Conservation (phyloP, 129 eudicot genomes). For the Pulicaria dysenterica region DNA sequence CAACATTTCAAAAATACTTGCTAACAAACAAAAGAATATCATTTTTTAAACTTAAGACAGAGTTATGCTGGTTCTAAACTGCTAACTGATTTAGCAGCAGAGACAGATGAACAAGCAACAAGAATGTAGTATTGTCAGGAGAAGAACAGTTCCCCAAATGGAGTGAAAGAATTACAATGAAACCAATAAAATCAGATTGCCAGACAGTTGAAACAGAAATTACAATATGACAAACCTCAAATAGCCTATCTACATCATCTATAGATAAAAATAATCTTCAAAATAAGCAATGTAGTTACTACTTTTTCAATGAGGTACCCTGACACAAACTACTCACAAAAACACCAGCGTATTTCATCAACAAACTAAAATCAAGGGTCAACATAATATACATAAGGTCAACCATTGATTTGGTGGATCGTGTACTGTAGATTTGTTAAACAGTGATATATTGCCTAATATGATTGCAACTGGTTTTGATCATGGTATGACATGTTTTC, state of each 20-base stretch:
- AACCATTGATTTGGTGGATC: neutral
- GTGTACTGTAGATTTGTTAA: neutral
- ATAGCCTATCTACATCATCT: neutral
- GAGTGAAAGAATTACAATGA: neutral
- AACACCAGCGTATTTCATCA: neutral
- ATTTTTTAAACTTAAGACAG: neutral
- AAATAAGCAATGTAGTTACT: neutral
- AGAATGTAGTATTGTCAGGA: neutral
- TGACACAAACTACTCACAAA: neutral
- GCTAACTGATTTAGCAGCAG: neutral
- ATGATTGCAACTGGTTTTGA: neutral
- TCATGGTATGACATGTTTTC: slow-evolving; percentile 4
- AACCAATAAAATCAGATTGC: slow-evolving; percentile 11
- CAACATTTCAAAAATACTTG: neutral
- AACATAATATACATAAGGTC: neutral
- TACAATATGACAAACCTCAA: neutral
- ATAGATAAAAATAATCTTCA: neutral
- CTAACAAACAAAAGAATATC: neutral
- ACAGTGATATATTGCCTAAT: neutral
- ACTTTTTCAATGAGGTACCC: neutral
- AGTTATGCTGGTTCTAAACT: too few species aligned
- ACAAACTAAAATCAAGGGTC: slow-evolving; percentile 3
- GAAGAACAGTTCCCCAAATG: neutral
- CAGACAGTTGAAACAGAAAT: neutral
- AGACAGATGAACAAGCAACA: neutral